Evolutionary conservation across 2,329 filamentous ascomycete species (phyloP), one percentile per base, ranked within the genome.

Genomic region (Aspergillus fischeri): DNA sequence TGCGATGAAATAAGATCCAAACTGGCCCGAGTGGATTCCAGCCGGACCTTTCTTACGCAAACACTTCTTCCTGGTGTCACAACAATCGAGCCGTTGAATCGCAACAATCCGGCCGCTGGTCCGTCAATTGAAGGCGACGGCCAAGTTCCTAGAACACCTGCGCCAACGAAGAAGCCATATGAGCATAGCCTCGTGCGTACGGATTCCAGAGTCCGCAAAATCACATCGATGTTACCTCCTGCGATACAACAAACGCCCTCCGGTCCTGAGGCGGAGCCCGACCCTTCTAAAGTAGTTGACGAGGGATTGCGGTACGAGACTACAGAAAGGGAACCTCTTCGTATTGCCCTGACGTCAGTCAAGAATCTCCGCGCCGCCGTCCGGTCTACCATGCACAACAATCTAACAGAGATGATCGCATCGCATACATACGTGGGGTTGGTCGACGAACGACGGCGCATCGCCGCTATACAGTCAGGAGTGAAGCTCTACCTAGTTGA

Each of bases 401-500:
- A 89, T 53, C 81, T 99, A 41, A 96, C 91, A 0, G 92, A 97
- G 57, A 85, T 94, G 14, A 90, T 97, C 66, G 86, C 90, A 11
- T 87, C 86, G 21, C 92, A 96, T 70, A 96, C 91, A 1, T 99
- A 97, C 72, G 90, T 99, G 50, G 94, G 94, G 2, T 81, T 99
- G 27, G 91, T 97, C 1, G 94, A 99, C 68, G 89, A 93, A 67
- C 84, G 83, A 44, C 87, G 91, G 51, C 89, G 94, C 10, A 84
- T 99, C 11, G 92, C 87, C n/a, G 92, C 94, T 17, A 89, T 99
- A 41, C 94, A 99, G 75, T 87, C 90, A 38, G 94, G 93, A 14
- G 89, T 97, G 8, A 96, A 92, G 70, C 83, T 99, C 7, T 97
- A 90, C 72, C 83, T 99, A 24, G 82, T 99, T 53, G 94, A 99